Percentiles rank a stretch among this genome's conserved stretches.
Conservation (phyloP, 2,329 filamentous ascomycete genomes). For the Pseudogymnoascus sp. region DNA sequence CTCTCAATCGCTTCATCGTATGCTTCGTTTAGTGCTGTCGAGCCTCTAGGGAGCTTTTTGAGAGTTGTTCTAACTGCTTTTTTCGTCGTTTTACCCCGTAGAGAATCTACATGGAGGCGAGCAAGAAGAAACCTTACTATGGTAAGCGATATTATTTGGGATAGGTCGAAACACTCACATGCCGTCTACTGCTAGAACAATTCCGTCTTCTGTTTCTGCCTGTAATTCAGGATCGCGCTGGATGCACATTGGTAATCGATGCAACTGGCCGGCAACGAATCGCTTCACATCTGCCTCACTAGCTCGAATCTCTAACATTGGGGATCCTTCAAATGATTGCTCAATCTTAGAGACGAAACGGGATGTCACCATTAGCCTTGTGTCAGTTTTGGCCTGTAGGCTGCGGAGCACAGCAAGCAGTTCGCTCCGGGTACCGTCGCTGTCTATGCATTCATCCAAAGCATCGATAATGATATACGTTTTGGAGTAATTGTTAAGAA, state of each 20-base stretch:
- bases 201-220: not conserved
- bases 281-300: not conserved
- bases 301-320: not conserved
- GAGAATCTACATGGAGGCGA: not conserved
- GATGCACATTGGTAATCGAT: not conserved
- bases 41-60: not conserved
- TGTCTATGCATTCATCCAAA: constrained; percentile 15
- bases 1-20: not conserved
- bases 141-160: not conserved
- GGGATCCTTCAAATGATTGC: constrained; percentile 40
- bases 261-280: not conserved
- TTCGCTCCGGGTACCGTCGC: not conserved
- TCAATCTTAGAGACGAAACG: constrained; percentile 43
- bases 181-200: not conserved
- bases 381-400: not conserved
- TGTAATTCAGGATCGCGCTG: not conserved
- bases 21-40: not conserved
- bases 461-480: constrained; percentile 17
- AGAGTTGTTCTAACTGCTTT: not conserved
- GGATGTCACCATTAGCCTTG: not conserved
- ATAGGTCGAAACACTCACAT: not conserved
- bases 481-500: constrained; percentile 14
- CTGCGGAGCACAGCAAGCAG: not conserved
- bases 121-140: constrained; percentile 5
- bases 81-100: not conserved